Conservation (phyloP, 1,284 basidiomycete genomes). For the Inonotus hispidus region DNA sequence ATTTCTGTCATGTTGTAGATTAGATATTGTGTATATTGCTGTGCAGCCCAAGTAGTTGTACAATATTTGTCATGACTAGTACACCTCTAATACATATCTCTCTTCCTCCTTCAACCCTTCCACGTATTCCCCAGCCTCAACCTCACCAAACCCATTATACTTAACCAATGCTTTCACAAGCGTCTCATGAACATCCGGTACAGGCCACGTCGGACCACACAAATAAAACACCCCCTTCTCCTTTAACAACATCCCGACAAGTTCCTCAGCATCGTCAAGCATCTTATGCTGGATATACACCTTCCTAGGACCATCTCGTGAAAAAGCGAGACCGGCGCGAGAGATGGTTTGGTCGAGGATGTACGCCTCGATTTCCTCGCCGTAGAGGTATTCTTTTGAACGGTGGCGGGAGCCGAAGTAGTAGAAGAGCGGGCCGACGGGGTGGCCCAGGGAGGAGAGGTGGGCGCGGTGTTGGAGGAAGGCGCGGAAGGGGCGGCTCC, state of each 20-base stretch:
- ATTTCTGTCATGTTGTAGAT: not conserved
- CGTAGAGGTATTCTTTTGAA: slow-evolving; percentile 94
- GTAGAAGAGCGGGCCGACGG: slow-evolving; percentile 90
- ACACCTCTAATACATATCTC: slow-evolving; percentile 93
- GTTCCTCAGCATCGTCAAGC: slow-evolving; percentile 77
- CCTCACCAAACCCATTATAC: slow-evolving; percentile 61
- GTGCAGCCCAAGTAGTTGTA: not conserved
- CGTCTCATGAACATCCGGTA: slow-evolving; percentile 94
- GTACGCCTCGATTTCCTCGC: slow-evolving; percentile 84
- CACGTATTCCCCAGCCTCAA: slow-evolving; percentile 76
- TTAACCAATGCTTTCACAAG: slow-evolving; percentile 76
- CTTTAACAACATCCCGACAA: slow-evolving; percentile 70
- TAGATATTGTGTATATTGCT: not conserved
- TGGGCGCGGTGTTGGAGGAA: slow-evolving; percentile 94
- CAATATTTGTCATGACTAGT: slow-evolving; percentile 20
- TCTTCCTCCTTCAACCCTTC: slow-evolving; percentile 96
- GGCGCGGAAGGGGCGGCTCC: slow-evolving; percentile 98
- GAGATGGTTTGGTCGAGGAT: slow-evolving; percentile 82
- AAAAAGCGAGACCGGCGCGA: slow-evolving; percentile 92
- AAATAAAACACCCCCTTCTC: slow-evolving; percentile 88
- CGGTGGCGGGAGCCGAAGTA: slow-evolving; percentile 98
- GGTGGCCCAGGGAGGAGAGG: slow-evolving; percentile 70
- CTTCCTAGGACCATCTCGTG: slow-evolving; percentile 87
- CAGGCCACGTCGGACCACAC: slow-evolving; percentile 98
- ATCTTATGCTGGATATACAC: slow-evolving; percentile 99